Percentiles rank a stretch among this genome's conserved stretches.
phyloP scores from a whole-genome alignment of 257 asterid species.

The Leptodermis oblonga region DNA sequence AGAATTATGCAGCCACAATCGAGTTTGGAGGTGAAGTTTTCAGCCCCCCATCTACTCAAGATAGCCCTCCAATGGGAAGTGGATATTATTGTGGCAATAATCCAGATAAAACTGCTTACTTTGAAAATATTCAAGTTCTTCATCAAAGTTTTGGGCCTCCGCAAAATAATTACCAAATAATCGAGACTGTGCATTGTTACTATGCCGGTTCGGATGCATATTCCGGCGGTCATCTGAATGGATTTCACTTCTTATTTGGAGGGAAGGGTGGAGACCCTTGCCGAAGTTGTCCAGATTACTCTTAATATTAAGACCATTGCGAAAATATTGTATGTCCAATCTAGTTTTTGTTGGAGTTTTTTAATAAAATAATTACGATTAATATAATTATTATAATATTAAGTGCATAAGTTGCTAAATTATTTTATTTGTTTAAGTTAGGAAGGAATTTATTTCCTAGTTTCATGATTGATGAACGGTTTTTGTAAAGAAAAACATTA shows the following conservation, averaged over 20 bases:
- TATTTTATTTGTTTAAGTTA: too few species aligned
- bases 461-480: too few species aligned
- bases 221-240: neutral
- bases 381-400: too few species aligned
- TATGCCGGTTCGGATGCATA: neutral
- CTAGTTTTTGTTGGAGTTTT: too few species aligned
- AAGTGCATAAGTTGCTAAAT: too few species aligned
- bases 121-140: neutral
- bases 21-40: neutral
- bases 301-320: too few species aligned
- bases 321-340: too few species aligned
- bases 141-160: neutral
- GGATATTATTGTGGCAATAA: neutral
- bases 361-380: too few species aligned
- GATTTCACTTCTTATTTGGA: neutral
- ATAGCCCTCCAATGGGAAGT: slow-evolving; percentile 6
- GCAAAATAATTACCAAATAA: neutral
- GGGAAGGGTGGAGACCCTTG: neutral
- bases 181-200: neutral
- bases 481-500: too few species aligned
- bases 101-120: neutral
- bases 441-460: too few species aligned
- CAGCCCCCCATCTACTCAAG: neutral
- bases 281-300: neutral
- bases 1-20: neutral